Conservation (phyloP, 805 yeast genomes). For the Phaffomyces opuntiae region DNA sequence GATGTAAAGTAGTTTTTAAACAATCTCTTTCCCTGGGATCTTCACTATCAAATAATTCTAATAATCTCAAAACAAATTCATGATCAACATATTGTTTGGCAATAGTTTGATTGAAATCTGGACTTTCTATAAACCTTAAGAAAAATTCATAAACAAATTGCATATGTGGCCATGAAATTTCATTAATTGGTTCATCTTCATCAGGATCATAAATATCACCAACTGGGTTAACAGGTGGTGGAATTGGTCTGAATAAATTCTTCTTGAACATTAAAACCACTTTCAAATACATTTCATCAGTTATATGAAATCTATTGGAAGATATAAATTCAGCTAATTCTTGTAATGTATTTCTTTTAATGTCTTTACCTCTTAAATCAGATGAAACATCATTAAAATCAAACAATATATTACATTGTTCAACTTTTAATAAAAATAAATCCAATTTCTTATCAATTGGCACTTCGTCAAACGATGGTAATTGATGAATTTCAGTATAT, state of each 20-base stretch:
- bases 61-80: constrained; percentile 67
- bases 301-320: constrained; percentile 72
- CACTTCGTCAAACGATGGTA: constrained; percentile 86
- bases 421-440: constrained; percentile 79
- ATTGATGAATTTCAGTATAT: constrained; percentile 57
- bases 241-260: constrained; percentile 90
- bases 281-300: constrained; percentile 84
- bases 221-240: constrained; percentile 96
- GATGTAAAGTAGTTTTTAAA: constrained; percentile 87
- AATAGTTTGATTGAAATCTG: constrained; percentile 86
- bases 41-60: constrained; percentile 91
- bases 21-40: constrained; percentile 96
- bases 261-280: constrained; percentile 85
- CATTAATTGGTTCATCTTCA: constrained; percentile 96
- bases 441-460: constrained; percentile 73
- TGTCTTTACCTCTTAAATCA: constrained; percentile 88
- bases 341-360: constrained; percentile 78
- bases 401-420: constrained; percentile 91
- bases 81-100: constrained; percentile 95
- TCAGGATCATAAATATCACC: constrained; percentile 97
- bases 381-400: constrained; percentile 91
- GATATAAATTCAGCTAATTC: constrained; percentile 87
- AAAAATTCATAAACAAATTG: constrained; percentile 93
- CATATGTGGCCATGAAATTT: constrained; percentile 99
- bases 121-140: constrained; percentile 84